Conservation (phyloP, 164 flowering plant species). For the Dillenia turbinata region DNA sequence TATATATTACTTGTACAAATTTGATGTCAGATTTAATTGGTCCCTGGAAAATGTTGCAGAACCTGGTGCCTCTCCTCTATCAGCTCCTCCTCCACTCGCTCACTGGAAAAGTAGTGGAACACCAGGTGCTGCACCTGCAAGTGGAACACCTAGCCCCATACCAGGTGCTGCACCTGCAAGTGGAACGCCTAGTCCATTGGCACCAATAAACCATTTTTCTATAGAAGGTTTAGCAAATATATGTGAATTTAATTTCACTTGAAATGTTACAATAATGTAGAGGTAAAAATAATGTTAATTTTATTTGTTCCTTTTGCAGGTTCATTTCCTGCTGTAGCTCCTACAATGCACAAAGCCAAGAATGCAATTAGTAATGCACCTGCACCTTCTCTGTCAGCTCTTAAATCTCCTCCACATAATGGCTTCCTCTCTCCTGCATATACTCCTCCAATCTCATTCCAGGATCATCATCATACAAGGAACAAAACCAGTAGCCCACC, state of each 20-base stretch:
- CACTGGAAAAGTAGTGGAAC: slow-evolving; percentile 12
- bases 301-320: slow-evolving; percentile 10
- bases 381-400: slow-evolving; percentile 26
- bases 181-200: slow-evolving; percentile 12
- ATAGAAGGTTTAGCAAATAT: slow-evolving; percentile 20
- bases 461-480: slow-evolving; percentile 30
- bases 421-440: slow-evolving; percentile 26
- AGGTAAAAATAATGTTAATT: not conserved
- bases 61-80: slow-evolving; percentile 25
- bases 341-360: slow-evolving; percentile 20
- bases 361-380: slow-evolving; percentile 19
- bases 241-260: not conserved
- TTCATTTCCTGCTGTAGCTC: slow-evolving; percentile 27
- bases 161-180: slow-evolving; percentile 43
- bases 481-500: slow-evolving; percentile 24
- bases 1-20: no score
- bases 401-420: slow-evolving; percentile 17
- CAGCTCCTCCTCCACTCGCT: slow-evolving; percentile 25
- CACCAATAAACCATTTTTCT: slow-evolving; percentile 26
- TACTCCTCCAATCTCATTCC: slow-evolving; percentile 26
- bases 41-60: slow-evolving; percentile 20
- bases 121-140: slow-evolving; percentile 43
- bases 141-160: slow-evolving; percentile 8
- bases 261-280: no score
- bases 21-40: not conserved